These are phyloP conservation scores for Collybia sordida DNA, from an alignment of 768 basidiomycete species.

Conservation along the genomic window DNA sequence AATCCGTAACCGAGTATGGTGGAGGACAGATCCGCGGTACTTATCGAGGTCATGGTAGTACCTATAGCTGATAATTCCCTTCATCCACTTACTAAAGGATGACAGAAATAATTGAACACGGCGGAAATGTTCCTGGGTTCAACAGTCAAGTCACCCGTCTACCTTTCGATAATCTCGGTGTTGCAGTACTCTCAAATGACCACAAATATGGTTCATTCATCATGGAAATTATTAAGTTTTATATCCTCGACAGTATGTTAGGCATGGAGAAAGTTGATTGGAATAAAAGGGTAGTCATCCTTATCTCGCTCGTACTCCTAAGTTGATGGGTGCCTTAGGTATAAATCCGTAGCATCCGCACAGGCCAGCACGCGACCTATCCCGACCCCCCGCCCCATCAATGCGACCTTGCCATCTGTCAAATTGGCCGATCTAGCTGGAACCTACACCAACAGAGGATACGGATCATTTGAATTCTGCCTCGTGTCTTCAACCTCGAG, in stretches of 20 bases:
- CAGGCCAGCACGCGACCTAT: too few relatives aligned
- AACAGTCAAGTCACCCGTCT: constrained; percentile 18
- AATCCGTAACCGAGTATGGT: constrained; percentile 22
- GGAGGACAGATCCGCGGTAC: constrained; percentile 20
- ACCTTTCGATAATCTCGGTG: constrained; percentile 22
- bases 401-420: constrained; percentile 12
- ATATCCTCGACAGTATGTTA: constrained; percentile 21
- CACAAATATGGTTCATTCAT: constrained; percentile 17
- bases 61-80: not conserved
- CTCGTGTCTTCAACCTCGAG: constrained; percentile 8
- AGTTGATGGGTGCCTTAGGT: too few relatives aligned
- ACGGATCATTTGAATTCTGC: constrained; percentile 18
- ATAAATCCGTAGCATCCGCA: too few relatives aligned
- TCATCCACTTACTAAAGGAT: not conserved
- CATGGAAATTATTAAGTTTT: constrained; percentile 18
- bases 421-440: constrained; percentile 13
- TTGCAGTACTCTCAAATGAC: constrained; percentile 28
- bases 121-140: constrained; percentile 16
- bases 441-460: constrained; percentile 14
- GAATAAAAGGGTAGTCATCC: constrained; percentile 13
- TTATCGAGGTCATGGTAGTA: constrained; percentile 25
- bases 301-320: too few relatives aligned
- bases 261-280: constrained; percentile 22
- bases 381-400: constrained; percentile 12
- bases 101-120: constrained; percentile 13